Evolutionary conservation across 163 green algal genomes (phyloP).

Genomic region (Scenedesmus sp.): DNA sequence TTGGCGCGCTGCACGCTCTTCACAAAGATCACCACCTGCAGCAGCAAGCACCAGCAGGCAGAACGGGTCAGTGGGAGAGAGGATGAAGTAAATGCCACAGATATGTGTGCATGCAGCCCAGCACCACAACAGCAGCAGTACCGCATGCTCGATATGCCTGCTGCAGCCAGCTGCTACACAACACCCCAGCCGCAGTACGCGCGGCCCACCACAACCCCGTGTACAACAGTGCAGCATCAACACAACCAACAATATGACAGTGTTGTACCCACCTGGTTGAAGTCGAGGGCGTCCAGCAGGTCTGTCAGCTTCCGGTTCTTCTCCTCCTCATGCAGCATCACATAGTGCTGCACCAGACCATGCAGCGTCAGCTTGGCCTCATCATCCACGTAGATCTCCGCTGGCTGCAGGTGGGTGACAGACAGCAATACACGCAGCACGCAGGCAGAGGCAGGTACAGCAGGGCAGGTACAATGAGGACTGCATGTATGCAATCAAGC

Average conservation of each 20-base stretch:
- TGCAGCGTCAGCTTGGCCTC: constrained; percentile 99
- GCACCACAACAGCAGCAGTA: too few relatives aligned
- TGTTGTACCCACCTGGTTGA: constrained; percentile 93
- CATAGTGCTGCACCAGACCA: constrained; percentile 98
- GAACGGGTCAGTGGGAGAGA: too few relatives aligned
- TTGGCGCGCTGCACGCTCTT: constrained; percentile 94
- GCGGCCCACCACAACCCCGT: too few relatives aligned
- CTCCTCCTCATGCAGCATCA: constrained; percentile 96
- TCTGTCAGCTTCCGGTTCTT: constrained; percentile 99
- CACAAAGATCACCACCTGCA: constrained; percentile 99
- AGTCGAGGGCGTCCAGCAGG: constrained; percentile 98
- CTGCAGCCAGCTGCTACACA: not conserved
- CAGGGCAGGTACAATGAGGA: not conserved
- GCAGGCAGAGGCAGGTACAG: not conserved
- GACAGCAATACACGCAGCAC: not conserved
- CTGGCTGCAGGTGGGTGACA: constrained; percentile 83
- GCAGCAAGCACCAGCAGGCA: not conserved
- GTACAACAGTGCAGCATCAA: not conserved
- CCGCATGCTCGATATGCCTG: too few relatives aligned
- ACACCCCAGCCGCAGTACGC: too few relatives aligned
- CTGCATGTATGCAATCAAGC: not conserved
- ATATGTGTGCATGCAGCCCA: too few relatives aligned
- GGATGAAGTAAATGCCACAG: too few relatives aligned
- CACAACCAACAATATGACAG: not conserved
- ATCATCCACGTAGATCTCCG: constrained; percentile 99